Base-by-base conservation (phyloP, 208 protist genomes). In the Wallacemonas collosoma region DNA sequence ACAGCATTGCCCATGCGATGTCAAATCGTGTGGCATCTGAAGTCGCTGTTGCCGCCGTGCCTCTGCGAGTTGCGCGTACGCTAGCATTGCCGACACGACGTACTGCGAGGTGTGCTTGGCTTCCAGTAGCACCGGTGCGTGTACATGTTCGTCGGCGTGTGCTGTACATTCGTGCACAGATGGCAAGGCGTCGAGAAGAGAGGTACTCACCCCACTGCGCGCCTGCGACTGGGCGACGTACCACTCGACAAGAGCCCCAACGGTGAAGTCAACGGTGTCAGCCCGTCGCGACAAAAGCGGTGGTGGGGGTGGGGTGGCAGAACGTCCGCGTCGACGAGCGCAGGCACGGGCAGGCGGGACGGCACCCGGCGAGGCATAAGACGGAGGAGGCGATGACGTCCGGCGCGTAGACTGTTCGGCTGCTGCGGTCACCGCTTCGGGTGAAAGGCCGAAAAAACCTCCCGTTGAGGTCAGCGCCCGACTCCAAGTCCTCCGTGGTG, bases 51-150 rank as follows among this genome's bases (percentile, higher is more conserved):
- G 51, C 15, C 66, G 48, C 35, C 66, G 66, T 35, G 51, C 48
- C 9, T 48, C 66, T 26, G 66, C 51, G 3, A 54, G 14, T 36
- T 61, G 48, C 48, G 61, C 4, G 66, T 71, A 71, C 26, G 39
- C 51, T 8, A 50, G 38, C 39, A 71, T 44, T 35, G 47, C 63
- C 9, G 47, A 2, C 45, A 68, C 48, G 5, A 40, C 17, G 12
- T 57, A 56, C 4, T 35, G 63, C 35, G 63, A 14, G 6, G 26
- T 5, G 6, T 41, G 26, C 14, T 9, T 36, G 14, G 53, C 6
- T 8, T 8, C 6, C 53, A 36, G 36, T 5, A 6, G 7, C 9
- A 4, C 14, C 7, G 56, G 5, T n/a, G 5, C 26, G 35, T 38
- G 8, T 6, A 44, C 8, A 3, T n/a, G 36, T 14, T 45, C 60